Conservation (phyloP, 805 yeast species). For the Ogataea zsoltii region DNA sequence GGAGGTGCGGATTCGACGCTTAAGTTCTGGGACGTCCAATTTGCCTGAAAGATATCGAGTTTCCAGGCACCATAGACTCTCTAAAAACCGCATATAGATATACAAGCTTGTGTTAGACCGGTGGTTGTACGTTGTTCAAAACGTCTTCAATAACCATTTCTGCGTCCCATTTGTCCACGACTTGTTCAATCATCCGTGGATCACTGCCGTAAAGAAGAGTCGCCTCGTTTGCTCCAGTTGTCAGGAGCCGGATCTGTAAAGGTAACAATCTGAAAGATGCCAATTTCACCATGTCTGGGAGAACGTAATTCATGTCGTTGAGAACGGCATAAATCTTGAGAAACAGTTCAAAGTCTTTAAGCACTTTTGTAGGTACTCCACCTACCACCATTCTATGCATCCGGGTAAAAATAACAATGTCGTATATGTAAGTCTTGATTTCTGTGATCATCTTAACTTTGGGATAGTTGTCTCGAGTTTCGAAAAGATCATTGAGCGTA, state of each 20-base stretch:
- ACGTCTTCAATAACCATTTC: constrained; percentile 54
- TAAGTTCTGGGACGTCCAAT: constrained; percentile 63
- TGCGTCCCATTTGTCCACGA: constrained; percentile 46
- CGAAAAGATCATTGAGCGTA: constrained; percentile 1
- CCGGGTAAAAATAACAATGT: constrained; percentile 52
- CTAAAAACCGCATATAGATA: not conserved
- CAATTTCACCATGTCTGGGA: constrained; percentile 53
- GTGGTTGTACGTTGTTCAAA: constrained; percentile 50
- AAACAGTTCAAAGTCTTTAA: constrained; percentile 42
- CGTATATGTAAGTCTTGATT: constrained; percentile 54
- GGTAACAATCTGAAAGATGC: constrained; percentile 54
- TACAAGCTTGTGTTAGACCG: constrained; percentile 42
- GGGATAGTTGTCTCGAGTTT: not conserved
- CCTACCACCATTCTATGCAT: constrained; percentile 53
- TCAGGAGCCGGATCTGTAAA: constrained; percentile 38
- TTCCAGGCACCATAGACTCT: too few species aligned
- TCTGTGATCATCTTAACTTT: constrained; percentile 48
- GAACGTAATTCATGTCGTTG: constrained; percentile 42
- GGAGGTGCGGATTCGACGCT: constrained; percentile 83
- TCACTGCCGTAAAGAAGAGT: constrained; percentile 60
- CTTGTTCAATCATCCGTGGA: constrained; percentile 37
- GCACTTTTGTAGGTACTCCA: constrained; percentile 52
- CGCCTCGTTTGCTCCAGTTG: constrained; percentile 46
- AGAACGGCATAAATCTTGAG: constrained; percentile 44
- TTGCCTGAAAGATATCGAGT: constrained; percentile 1